Evolutionary conservation across 2,329 filamentous ascomycete species (phyloP).

Genomic region (Gaeumannomyces sp.): DNA sequence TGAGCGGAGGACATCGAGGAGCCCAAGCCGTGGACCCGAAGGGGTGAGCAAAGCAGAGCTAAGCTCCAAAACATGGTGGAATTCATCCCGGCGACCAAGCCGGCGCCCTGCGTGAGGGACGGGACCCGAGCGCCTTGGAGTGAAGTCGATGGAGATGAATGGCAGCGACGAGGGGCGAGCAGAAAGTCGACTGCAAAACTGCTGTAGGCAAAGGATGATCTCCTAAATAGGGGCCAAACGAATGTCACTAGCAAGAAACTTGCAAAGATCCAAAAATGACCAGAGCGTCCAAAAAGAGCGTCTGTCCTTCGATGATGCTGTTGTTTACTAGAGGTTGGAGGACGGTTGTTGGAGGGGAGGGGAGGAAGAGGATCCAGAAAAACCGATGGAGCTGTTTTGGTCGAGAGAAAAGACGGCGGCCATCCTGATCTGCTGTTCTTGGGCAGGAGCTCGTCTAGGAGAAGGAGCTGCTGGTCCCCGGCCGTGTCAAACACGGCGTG

Average conservation of each 20-base stretch:
- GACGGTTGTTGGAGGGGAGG: neutral
- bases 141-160: slow-evolving; percentile 7
- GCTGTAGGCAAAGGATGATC: slow-evolving; percentile 12
- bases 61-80: slow-evolving; percentile 9
- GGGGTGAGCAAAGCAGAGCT: slow-evolving; percentile 3
- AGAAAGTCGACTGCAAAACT: slow-evolving; percentile 5
- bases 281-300: slow-evolving; percentile 16
- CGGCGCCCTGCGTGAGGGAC: neutral
- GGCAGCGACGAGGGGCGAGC: slow-evolving; percentile 4
- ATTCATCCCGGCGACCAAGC: slow-evolving; percentile 5
- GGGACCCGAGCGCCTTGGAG: neutral
- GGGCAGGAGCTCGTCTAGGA: neutral
- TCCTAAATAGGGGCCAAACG: slow-evolving; percentile 12
- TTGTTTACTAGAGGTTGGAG: slow-evolving; percentile 9
- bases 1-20: neutral
- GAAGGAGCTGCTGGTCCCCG: neutral
- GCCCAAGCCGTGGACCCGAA: neutral
- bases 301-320: slow-evolving; percentile 12
- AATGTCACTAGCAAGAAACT: slow-evolving; percentile 11
- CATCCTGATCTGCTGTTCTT: neutral
- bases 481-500: neutral
- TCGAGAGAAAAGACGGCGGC: neutral
- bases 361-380: neutral
- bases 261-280: slow-evolving; percentile 16
- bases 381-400: neutral